Percentiles rank a stretch among this genome's conserved stretches.
Evolutionary conservation across 306 rosid genomes (phyloP).

Genomic region (Glycine soja): DNA sequence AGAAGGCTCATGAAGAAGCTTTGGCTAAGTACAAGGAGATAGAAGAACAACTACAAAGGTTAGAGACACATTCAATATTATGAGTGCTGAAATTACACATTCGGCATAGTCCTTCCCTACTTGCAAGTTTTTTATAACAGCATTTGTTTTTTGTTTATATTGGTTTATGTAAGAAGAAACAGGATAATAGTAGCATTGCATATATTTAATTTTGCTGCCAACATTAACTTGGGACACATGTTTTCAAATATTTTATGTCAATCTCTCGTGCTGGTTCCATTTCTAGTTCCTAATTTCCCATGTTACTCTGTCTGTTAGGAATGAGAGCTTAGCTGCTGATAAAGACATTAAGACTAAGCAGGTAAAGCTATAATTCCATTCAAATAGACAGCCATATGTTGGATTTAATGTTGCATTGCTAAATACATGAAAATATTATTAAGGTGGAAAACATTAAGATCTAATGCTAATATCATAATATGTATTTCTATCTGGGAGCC

Average conservation of each 20-base stretch:
- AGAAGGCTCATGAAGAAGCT: constrained; percentile 70
- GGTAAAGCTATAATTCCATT: constrained; percentile 59
- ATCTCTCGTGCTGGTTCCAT: constrained; percentile 10
- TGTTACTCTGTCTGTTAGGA: constrained; percentile 55
- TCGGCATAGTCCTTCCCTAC: constrained; percentile 35
- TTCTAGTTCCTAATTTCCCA: constrained; percentile 45
- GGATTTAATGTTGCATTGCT: constrained; percentile 12
- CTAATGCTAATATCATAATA: constrained; percentile 18
- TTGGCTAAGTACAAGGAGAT: constrained; percentile 73
- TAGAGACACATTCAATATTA: constrained; percentile 42
- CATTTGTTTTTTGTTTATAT: constrained; percentile 29
- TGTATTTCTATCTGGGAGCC: constrained; percentile 6
- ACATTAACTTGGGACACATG: background rate
- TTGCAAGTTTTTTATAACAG: constrained; percentile 4
- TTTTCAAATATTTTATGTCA: background rate
- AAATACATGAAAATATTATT: constrained; percentile 1
- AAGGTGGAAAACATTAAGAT: constrained; percentile 10
- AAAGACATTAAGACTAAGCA: constrained; percentile 69
- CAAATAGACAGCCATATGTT: constrained; percentile 3
- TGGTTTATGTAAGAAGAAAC: constrained; percentile 12
- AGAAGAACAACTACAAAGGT: constrained; percentile 89
- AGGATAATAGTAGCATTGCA: constrained; percentile 1
- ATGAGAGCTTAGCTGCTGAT: constrained; percentile 68
- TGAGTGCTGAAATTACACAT: constrained; percentile 27
- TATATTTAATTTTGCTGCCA: background rate